Percentiles rank a stretch among this genome's conserved stretches.
Conservation (phyloP, 148 eudicot species). For the Camellia lanceoleosa region DNA sequence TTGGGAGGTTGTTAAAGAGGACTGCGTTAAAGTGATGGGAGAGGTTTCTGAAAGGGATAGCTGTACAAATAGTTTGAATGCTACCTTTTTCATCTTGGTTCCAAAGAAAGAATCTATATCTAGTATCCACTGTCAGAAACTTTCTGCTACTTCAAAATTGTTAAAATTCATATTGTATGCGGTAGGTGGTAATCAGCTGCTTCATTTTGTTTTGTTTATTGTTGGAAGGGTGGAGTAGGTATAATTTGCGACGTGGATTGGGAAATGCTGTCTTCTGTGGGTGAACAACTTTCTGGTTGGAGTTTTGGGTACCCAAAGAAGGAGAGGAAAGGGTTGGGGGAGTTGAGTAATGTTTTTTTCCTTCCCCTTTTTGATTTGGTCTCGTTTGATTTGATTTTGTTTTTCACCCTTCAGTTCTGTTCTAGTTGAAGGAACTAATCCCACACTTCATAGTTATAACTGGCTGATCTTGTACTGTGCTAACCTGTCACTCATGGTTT, state of each 20-base stretch:
- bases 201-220: background rate
- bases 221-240: background rate
- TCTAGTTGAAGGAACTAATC: background rate
- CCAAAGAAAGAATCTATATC: too few species aligned
- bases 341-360: too few species aligned
- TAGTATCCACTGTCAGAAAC: too few species aligned
- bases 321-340: too few species aligned
- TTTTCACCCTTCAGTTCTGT: too few species aligned
- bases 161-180: background rate
- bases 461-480: background rate
- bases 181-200: background rate
- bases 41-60: background rate
- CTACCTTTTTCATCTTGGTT: background rate
- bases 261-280: background rate
- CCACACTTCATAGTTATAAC: background rate
- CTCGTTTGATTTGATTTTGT: too few species aligned
- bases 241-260: background rate
- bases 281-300: too few species aligned
- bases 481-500: background rate
- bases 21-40: background rate
- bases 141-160: too few species aligned
- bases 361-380: too few species aligned
- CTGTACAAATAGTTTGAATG: background rate
- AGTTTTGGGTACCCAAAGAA: too few species aligned
- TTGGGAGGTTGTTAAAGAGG: background rate